Base-by-base conservation (phyloP, 805 yeast genomes). In the Yarrowia sp. region DNA sequence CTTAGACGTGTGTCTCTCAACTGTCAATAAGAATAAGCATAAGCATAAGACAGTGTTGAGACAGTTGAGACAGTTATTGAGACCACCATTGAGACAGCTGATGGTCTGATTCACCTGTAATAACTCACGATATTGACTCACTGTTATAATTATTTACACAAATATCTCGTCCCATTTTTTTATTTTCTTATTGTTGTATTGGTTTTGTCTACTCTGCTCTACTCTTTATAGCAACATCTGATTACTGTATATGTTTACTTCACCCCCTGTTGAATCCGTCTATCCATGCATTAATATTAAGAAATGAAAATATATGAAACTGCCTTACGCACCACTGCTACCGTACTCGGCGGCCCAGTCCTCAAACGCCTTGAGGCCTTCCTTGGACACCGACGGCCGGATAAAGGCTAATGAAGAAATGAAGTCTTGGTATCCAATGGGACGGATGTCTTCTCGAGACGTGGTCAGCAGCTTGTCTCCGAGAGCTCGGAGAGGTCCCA, bases 401-500 rank as follows among this genome's bases (percentile, higher is more conserved):
- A 95, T 90, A 64, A 87, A 86, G 66, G 82, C 83, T 78, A 95
- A 81, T 70, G 97, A 89, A 48, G 79, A 84, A 65, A 81, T 79
- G 73, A 95, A 93, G 74, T 93, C 99, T 8, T 78, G 78, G 58
- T 91, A 76, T 22, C 81, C 79, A 61, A 95, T 84, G 0, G 96
- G 87, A 64, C 98, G 79, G 65, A 93, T 92, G 66, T 85, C 85
- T 64, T 88, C 90, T 39, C 90, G 86, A 1, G 90, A 80, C 0
- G 85, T 83, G 45, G 80, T 77, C 68, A 93, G 79, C 65, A 93
- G 81, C 51, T 87, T 86, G 66, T 93, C 98, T 1, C 98, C 98
- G 28, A 93, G 77, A 44, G 91, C 88, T 68, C 99, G 81, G 41
- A 95, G 78, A 1, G 99, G 98, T 1, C 97, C 97, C 98, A 93